Conservation (phyloP, 805 yeast species). For the Wickerhamiella siamensis region DNA sequence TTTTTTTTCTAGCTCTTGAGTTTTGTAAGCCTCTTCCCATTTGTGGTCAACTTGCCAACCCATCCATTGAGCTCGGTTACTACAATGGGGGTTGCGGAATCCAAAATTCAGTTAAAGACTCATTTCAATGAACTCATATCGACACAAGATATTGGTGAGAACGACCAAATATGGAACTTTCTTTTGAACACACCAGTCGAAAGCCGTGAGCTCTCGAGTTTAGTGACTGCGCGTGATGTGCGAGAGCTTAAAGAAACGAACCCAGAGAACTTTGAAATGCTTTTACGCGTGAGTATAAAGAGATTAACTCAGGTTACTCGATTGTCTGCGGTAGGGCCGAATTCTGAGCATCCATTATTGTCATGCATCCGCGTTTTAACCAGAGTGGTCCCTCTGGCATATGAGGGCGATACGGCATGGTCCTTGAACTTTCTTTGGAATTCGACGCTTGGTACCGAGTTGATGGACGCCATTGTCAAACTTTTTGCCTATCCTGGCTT, state of each 20-base stretch:
- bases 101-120: constrained; percentile 43
- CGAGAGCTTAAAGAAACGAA: constrained; percentile 45
- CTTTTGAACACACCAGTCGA: constrained; percentile 37
- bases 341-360: constrained; percentile 29
- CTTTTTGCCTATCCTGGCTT: constrained; percentile 46
- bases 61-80: no score
- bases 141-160: constrained; percentile 22
- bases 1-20: constrained; percentile 6
- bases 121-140: constrained; percentile 40
- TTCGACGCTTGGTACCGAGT: constrained; percentile 11
- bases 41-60: neutral
- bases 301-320: constrained; percentile 24
- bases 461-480: constrained; percentile 29
- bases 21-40: neutral
- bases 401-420: constrained; percentile 33
- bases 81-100: constrained; percentile 61
- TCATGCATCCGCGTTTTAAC: constrained; percentile 54
- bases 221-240: constrained; percentile 44
- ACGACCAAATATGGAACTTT: constrained; percentile 25
- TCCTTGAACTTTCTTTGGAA: constrained; percentile 35
- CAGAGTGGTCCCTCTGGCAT: constrained; percentile 49
- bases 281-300: constrained; percentile 32
- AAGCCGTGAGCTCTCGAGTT: constrained; percentile 42
- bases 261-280: constrained; percentile 38
- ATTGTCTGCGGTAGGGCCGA: constrained; percentile 19